Percentiles rank a stretch among this genome's conserved stretches.
These are phyloP conservation scores for Fusarium sp. DNA, from an alignment of 2,329 filamentous ascomycete species.

Conservation along the genomic window DNA sequence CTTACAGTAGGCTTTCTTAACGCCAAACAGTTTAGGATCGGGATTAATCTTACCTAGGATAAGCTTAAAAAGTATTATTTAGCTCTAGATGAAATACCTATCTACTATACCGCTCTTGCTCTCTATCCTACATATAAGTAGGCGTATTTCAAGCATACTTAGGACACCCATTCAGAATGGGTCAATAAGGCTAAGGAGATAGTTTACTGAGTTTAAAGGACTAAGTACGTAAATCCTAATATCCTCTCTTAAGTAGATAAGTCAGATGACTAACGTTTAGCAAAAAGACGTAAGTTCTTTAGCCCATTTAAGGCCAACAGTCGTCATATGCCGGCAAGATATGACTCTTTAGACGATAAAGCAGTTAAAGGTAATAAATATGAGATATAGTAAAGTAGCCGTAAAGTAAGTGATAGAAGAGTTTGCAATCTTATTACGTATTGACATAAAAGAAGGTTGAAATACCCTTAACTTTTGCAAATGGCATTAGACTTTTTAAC, in stretches of 20 bases:
- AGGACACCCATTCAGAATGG: neutral
- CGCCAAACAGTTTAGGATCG: conserved; percentile 21
- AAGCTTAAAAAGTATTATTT: conserved; percentile 29
- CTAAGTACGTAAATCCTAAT: too few species aligned
- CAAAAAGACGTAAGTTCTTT: too few species aligned
- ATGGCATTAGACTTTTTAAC: conserved; percentile 28
- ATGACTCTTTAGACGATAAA: too few species aligned
- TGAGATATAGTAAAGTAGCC: too few species aligned
- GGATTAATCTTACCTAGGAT: conserved; percentile 20
- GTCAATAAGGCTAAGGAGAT: neutral
- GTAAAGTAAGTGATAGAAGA: too few species aligned
- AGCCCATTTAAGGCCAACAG: too few species aligned
- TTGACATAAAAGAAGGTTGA: conserved; percentile 10
- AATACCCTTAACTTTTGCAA: conserved; percentile 15
- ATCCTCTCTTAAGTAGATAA: too few species aligned
- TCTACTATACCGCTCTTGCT: conserved; percentile 20
- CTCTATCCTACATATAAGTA: conserved; percentile 16
- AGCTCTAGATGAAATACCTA: conserved; percentile 4
- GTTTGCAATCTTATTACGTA: conserved; percentile 15
- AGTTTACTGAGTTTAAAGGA: too few species aligned
- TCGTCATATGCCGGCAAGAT: too few species aligned
- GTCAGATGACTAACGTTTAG: too few species aligned
- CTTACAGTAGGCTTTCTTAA: too few species aligned
- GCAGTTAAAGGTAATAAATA: too few species aligned
- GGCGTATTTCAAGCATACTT: conserved; percentile 20